A percentile compares a stretch with the other conserved stretches of the same genome.
These are phyloP conservation scores for Aspergillus fumigatus DNA, from an alignment of 2,329 filamentous ascomycete genomes.

Conservation along the genomic window DNA sequence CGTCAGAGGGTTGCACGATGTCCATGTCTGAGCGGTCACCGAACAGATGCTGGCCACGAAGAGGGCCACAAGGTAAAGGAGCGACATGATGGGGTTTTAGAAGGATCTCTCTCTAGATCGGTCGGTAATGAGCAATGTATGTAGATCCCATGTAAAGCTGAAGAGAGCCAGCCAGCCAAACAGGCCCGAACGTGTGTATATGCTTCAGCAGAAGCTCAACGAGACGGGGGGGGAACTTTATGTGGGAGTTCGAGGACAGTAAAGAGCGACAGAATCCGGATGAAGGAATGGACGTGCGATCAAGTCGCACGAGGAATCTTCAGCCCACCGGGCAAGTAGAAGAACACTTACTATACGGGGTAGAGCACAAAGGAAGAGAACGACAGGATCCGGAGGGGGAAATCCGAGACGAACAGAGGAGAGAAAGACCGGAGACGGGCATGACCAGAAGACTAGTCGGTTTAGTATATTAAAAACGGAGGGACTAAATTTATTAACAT, in stretches of 20 bases:
- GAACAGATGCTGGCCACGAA: conserved; percentile 25
- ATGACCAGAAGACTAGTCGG: neutral
- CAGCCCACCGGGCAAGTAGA: conserved; percentile 16
- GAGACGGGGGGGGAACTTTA: neutral
- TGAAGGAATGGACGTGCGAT: conserved; percentile 28
- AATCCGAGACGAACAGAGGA: conserved; percentile 3
- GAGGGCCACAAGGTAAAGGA: conserved; percentile 23
- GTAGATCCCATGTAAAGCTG: neutral
- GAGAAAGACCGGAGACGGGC: neutral
- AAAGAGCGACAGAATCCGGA: neutral
- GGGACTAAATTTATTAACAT: neutral
- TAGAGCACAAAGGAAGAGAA: conserved; percentile 3
- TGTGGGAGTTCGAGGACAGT: conserved; percentile 9
- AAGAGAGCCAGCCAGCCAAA: conserved; percentile 1
- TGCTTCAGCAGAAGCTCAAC: neutral
- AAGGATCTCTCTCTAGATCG: conserved; percentile 1
- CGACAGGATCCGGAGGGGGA: neutral
- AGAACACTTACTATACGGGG: conserved; percentile 1
- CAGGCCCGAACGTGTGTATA: neutral
- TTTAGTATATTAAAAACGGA: neutral
- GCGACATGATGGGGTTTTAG: conserved; percentile 17
- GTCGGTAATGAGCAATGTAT: neutral
- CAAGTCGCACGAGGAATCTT: conserved; percentile 20
- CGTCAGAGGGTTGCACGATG: conserved; percentile 72
- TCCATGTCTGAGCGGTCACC: conserved; percentile 65